Base-by-base conservation (phyloP, 768 basidiomycete species). In the Terana coerulea region DNA sequence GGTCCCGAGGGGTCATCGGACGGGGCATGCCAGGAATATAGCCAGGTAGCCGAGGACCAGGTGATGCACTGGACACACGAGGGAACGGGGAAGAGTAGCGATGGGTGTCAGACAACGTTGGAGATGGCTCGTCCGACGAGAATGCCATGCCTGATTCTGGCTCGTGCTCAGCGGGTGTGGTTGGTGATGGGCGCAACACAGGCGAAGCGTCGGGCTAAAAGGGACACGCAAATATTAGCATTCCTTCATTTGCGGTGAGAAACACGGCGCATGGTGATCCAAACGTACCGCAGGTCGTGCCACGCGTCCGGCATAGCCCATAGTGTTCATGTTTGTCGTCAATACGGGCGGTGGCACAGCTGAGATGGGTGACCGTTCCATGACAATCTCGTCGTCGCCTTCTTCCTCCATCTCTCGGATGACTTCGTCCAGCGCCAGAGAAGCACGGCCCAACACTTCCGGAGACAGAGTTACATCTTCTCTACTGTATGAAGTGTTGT, bases 1-100 rank as follows among this genome's bases (percentile, higher is more conserved):
- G 60, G 56, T 89, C 86, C 50, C 82, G 84, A n/a, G 91, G 91
- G 5, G 91, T 92, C 86, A 92, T 91, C 15, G 91, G 91, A 35
- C 91, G 75, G 19, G 88, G 87, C 91, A 93, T 93, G 10, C 91
- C 91, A 21, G 91, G 91, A 51, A 91, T 83, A 67, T 93, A 93
- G 12, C 91, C 91, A 49, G 91, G 90, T 19, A 89, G 62, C 34
- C 80, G 75, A 36, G 78, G 75, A 0, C 69, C 68, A 28, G 78
- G 77, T 26, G 78, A 79, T n/a, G 67, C 66, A 12, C 72, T 69
- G 3, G 73, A 79, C 37, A 80, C 78, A 40, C 80, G 69, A 53
- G 69, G 68, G 40, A 68, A 72, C 24, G 84, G 83, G 21, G 83
- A 85, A 43, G 45, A 33, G 19, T 29, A 10, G 5, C 31, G 45